These are phyloP conservation scores for Tolypocladium inflatum DNA, from an alignment of 2,329 filamentous ascomycete species.

Conservation along the genomic window DNA sequence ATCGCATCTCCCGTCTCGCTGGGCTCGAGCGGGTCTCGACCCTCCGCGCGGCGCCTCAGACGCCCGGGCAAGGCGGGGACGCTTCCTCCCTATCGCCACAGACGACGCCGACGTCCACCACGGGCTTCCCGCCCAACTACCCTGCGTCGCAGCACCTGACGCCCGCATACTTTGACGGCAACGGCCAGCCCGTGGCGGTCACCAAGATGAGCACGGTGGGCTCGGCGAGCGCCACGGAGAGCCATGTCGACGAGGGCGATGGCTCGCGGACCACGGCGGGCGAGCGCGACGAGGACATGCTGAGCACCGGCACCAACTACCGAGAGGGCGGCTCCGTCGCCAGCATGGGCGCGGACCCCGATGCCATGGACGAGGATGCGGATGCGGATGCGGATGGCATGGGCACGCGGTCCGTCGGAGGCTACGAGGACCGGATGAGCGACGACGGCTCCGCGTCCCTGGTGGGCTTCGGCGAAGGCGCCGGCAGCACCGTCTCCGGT, in stretches of 20 bases:
- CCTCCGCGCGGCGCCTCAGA: constrained; percentile 44
- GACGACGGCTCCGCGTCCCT: constrained; percentile 77
- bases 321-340: constrained; percentile 50
- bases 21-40: constrained; percentile 83
- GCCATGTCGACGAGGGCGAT: constrained; percentile 48
- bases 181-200: constrained; percentile 55
- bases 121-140: constrained; percentile 31
- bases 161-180: constrained; percentile 73
- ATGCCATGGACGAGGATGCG: constrained; percentile 45
- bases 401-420: constrained; percentile 36
- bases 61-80: constrained; percentile 15
- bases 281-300: constrained; percentile 55
- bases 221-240: constrained; percentile 79
- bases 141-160: constrained; percentile 32
- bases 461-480: constrained; percentile 88
- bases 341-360: constrained; percentile 34
- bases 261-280: constrained; percentile 43
- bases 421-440: constrained; percentile 64
- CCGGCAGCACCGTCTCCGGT: constrained; percentile 74
- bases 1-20: constrained; percentile 88
- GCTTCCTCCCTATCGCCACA: constrained; percentile 34
- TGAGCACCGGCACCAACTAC: constrained; percentile 57
- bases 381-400: constrained; percentile 39
- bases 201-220: constrained; percentile 87
- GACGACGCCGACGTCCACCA: constrained; percentile 40